phyloP scores from a whole-genome alignment of 805 yeast species.

The Barnettozyma botsteinii region DNA sequence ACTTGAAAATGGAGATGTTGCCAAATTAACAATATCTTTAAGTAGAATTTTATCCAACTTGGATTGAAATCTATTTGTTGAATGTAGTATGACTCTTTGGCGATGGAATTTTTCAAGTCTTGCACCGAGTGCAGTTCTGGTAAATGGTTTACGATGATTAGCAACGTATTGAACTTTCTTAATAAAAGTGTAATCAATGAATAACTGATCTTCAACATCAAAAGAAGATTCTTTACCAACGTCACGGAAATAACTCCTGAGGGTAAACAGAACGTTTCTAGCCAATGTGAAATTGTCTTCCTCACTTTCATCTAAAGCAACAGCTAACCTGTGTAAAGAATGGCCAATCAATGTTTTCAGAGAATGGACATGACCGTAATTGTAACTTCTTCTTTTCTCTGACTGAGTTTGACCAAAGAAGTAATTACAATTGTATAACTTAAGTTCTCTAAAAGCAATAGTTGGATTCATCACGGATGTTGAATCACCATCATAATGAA shows the following conservation, averaged over 20 bases:
- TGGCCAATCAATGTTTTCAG: slow-evolving; percentile 55
- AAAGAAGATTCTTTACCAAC: slow-evolving; percentile 68
- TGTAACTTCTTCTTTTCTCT: slow-evolving; percentile 36
- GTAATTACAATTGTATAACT: slow-evolving; percentile 59
- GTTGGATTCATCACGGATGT: slow-evolving; percentile 48
- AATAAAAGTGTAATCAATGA: slow-evolving; percentile 49
- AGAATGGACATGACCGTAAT: slow-evolving; percentile 51
- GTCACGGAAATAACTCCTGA: slow-evolving; percentile 75
- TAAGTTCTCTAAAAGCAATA: slow-evolving; percentile 51
- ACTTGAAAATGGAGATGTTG: slow-evolving; percentile 65
- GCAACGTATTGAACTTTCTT: slow-evolving; percentile 57
- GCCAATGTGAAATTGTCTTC: slow-evolving; percentile 62
- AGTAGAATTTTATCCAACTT: slow-evolving; percentile 57
- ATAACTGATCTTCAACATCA: slow-evolving; percentile 47
- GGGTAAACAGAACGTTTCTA: slow-evolving; percentile 54
- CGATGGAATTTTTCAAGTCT: slow-evolving; percentile 69
- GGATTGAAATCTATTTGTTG: slow-evolving; percentile 68
- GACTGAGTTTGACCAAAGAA: slow-evolving; percentile 52
- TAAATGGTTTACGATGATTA: slow-evolving; percentile 60
- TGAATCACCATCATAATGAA: slow-evolving; percentile 28
- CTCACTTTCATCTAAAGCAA: slow-evolving; percentile 40
- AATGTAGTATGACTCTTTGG: slow-evolving; percentile 63
- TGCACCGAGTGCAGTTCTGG: slow-evolving; percentile 73
- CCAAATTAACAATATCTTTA: slow-evolving; percentile 55
- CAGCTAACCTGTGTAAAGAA: slow-evolving; percentile 52